A percentile compares a stretch with the other conserved stretches of the same genome.
Evolutionary conservation across 1,284 basidiomycete species (phyloP).

Genomic region (Ceratobasidium sp.): DNA sequence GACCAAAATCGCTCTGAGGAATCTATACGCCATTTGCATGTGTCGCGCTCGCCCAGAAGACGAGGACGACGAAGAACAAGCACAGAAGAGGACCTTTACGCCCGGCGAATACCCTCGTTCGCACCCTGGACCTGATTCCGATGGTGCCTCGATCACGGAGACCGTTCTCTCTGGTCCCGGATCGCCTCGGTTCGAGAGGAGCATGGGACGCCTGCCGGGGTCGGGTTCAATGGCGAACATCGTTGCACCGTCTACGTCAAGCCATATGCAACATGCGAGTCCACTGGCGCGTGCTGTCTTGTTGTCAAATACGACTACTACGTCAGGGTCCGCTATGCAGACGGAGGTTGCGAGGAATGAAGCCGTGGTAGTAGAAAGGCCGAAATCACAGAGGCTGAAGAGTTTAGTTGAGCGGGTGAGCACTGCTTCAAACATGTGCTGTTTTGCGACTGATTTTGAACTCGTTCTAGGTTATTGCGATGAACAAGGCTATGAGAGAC

Average conservation of each 20-base stretch:
- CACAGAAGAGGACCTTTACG: conserved; percentile 1
- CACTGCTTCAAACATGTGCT: neutral
- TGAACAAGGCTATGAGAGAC: neutral
- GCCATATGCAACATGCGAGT: too few relatives aligned
- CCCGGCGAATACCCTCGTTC: neutral
- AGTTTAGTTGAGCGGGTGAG: conserved; percentile 32
- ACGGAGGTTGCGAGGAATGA: too few relatives aligned
- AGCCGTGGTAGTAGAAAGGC: neutral
- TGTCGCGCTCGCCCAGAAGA: conserved; percentile 17
- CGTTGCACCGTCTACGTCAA: too few relatives aligned
- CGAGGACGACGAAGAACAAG: conserved; percentile 26
- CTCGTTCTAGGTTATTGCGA: conserved; percentile 15
- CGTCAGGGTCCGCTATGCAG: too few relatives aligned
- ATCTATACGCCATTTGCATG: neutral
- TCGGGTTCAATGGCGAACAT: too few relatives aligned
- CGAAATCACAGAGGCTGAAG: conserved; percentile 17
- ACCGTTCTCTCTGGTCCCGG: conserved; percentile 50
- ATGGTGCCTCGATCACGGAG: conserved; percentile 18
- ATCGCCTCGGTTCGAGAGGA: conserved; percentile 51
- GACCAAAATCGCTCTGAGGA: neutral
- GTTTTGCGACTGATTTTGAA: neutral
- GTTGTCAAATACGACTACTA: too few relatives aligned
- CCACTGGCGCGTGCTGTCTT: too few relatives aligned
- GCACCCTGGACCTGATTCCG: conserved; percentile 4
- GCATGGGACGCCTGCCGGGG: conserved; percentile 10